Percentiles rank a stretch among this genome's conserved stretches.
These are phyloP conservation scores for Fusarium poae DNA, from an alignment of 2,329 filamentous ascomycete genomes.

Conservation along the genomic window DNA sequence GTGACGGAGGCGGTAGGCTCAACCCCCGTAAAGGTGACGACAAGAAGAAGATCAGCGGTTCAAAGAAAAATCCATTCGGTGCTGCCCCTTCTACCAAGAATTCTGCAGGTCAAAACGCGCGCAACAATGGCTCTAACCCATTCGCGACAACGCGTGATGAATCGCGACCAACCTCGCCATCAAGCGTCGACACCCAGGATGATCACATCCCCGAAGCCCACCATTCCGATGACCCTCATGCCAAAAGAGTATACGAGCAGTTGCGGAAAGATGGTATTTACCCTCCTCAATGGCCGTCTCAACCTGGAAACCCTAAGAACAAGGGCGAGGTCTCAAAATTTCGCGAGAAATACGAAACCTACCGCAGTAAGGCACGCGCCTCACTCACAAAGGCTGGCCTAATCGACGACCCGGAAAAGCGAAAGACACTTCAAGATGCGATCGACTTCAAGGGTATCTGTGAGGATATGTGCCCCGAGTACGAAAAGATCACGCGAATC, in stretches of 20 bases:
- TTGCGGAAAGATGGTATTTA: conserved; percentile 67
- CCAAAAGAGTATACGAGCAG: conserved; percentile 65
- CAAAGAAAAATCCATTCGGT: conserved; percentile 37
- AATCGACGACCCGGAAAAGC: conserved; percentile 74
- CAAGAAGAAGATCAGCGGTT: conserved; percentile 45
- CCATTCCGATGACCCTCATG: conserved; percentile 57
- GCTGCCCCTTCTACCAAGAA: conserved; percentile 32
- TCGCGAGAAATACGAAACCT: conserved; percentile 68
- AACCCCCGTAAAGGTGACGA: conserved; percentile 45
- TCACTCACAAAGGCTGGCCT: conserved; percentile 70
- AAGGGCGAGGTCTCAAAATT: conserved; percentile 67
- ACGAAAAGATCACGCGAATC: conserved; percentile 73
- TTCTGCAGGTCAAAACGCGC: conserved; percentile 25
- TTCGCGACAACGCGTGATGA: conserved; percentile 39
- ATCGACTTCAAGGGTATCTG: conserved; percentile 77
- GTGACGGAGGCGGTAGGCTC: conserved; percentile 45
- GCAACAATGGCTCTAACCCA: conserved; percentile 37
- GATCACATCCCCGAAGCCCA: conserved; percentile 36
- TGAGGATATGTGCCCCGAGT: conserved; percentile 77
- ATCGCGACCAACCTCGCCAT: conserved; percentile 48
- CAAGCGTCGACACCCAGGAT: conserved; percentile 41
- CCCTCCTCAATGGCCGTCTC: conserved; percentile 67
- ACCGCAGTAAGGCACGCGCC: conserved; percentile 68
- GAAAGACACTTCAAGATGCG: conserved; percentile 72
- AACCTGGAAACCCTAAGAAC: conserved; percentile 66